Evolutionary conservation across 1,284 basidiomycete species (phyloP).

Genomic region (Trichosporon asahii): DNA sequence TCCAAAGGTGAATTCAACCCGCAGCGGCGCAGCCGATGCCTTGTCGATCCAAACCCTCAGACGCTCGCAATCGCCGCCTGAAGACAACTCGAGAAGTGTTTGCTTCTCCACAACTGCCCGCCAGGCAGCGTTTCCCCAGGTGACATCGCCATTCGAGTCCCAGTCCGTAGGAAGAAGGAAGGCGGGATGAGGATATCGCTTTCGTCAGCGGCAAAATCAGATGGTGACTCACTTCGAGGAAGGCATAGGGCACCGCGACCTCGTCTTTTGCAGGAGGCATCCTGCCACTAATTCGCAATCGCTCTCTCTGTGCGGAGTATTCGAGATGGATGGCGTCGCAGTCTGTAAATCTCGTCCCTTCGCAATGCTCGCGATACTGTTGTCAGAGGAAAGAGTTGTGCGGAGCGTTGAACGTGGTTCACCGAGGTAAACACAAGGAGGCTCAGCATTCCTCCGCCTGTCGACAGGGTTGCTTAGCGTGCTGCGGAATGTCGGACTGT

Average conservation of each 20-base stretch:
- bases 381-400: too few relatives aligned
- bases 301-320: too few relatives aligned
- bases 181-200: background rate
- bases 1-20: background rate
- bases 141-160: background rate
- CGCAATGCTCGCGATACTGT: too few relatives aligned
- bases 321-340: too few relatives aligned
- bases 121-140: background rate
- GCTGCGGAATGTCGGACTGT: too few relatives aligned
- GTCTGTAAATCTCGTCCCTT: too few relatives aligned
- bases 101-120: background rate
- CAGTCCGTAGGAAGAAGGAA: background rate
- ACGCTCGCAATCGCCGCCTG: too few relatives aligned
- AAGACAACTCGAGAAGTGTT: background rate
- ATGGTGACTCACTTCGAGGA: background rate
- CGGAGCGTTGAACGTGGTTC: too few relatives aligned
- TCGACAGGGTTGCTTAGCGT: too few relatives aligned
- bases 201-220: background rate
- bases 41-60: background rate
- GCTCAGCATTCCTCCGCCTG: too few relatives aligned
- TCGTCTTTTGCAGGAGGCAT: too few relatives aligned
- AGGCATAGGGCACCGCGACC: background rate
- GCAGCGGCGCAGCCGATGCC: background rate
- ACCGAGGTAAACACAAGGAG: background rate
- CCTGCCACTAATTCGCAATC: too few relatives aligned